Evolutionary conservation across 2,329 filamentous ascomycete genomes (phyloP), one percentile per base, ranked within the genome.

Genomic region (Stylonectria norvegica): DNA sequence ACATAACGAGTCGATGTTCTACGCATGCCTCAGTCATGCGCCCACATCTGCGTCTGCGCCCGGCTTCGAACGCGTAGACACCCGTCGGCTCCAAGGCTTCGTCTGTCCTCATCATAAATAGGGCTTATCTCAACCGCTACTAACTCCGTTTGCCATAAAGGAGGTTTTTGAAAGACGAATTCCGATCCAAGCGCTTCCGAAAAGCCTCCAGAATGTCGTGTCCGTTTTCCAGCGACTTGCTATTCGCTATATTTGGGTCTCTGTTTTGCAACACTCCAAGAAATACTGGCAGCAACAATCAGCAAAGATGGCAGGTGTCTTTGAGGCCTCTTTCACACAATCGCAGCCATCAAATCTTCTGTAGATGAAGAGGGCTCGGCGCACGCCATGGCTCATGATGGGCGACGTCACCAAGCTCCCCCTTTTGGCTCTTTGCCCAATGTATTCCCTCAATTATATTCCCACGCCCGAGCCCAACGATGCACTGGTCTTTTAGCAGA

Each of bases 211-310:
- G 16, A 42, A 48, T 12, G 42, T 39, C 5, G 33, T 48, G 11
- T 12, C 12, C 5, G 11, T 42, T 6, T 48, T 32, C 16, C 33
- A 36, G 1, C 33, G 25, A 3, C 44, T 49, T 8, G 35, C 32
- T 6, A 18, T 49, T 10, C 38, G 40, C 3, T 49, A 47, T 30
- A 27, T 47, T 9, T 47, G 47, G 47, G 23, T 41, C 7, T 49
- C 40, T 14, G 44, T 49, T 6, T 19, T 45, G 2, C 43, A 49
- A 18, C 28, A 49, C 18, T 38, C 34, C 1, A 9, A n/a, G 1
- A 33, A 41, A 9, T 43, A 48, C 11, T 42, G 45, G 36, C 22
- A 44, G 18, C 30, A 12, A 3, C 43, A 49, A 14, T 12, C 45
- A 4, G 20, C 43, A 2, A 37, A 41, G 8, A 49, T 49, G 43